Evolutionary conservation across 208 protist species (phyloP).

Genomic region (Leishmania major): DNA sequence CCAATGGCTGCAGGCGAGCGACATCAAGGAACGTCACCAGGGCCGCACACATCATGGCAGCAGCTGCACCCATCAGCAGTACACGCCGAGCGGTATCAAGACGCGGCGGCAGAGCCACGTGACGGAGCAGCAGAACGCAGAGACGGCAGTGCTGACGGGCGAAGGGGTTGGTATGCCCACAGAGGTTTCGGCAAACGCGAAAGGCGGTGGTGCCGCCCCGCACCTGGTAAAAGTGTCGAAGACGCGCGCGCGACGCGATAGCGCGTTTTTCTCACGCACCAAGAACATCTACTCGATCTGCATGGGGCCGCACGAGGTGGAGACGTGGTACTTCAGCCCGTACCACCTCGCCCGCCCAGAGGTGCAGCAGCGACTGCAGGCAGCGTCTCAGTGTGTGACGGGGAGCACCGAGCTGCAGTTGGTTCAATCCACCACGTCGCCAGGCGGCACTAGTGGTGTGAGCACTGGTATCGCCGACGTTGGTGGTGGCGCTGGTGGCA

Average conservation of each 20-base stretch:
- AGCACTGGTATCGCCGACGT: neutral
- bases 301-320: constrained; percentile 95
- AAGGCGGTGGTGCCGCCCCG: constrained; percentile 42
- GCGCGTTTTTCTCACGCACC: constrained; percentile 89
- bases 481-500: constrained; percentile 13
- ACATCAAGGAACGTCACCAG: constrained; percentile 72
- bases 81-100: constrained; percentile 47
- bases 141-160: constrained; percentile 11
- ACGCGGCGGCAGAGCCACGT: constrained; percentile 67
- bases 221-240: constrained; percentile 75
- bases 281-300: constrained; percentile 97
- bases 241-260: constrained; percentile 76
- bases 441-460: neutral
- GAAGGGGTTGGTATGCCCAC: neutral
- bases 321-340: constrained; percentile 98
- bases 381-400: constrained; percentile 48
- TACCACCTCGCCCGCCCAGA: constrained; percentile 92
- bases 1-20: constrained; percentile 76
- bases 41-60: constrained; percentile 39
- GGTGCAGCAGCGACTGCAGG: constrained; percentile 62
- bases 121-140: constrained; percentile 15
- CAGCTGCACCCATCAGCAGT: constrained; percentile 38
- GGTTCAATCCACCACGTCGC: constrained; percentile 15
- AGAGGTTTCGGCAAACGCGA: constrained; percentile 37
- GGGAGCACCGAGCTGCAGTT: constrained; percentile 63